A percentile compares a stretch with the other conserved stretches of the same genome.
These are phyloP conservation scores for Euclidium syriacum DNA, from an alignment of 345 rosid genomes.

Conservation along the genomic window DNA sequence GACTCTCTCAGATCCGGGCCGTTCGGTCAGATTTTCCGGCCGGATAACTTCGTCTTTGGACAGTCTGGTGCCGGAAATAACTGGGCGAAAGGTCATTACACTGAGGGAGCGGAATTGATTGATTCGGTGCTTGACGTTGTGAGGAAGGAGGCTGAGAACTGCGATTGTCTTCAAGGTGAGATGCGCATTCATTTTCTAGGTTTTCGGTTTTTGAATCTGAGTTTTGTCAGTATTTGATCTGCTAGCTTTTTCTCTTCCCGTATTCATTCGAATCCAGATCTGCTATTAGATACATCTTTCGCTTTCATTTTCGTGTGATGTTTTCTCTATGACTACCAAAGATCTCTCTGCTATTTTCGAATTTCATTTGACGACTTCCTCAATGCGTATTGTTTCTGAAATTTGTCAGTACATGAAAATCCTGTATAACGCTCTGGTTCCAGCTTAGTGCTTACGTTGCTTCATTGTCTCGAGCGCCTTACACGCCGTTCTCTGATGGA, in stretches of 20 bases:
- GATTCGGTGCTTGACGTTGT: conserved; percentile 31
- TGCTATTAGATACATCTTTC: background rate
- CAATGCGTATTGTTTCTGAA: background rate
- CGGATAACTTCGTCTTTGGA: conserved; percentile 28
- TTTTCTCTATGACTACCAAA: background rate
- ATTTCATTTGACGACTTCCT: too few species aligned
- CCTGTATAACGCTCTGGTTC: background rate
- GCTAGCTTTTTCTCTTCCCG: background rate
- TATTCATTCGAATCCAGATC: conserved; percentile 12
- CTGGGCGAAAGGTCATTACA: conserved; percentile 31
- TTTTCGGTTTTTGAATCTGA: conserved; percentile 4
- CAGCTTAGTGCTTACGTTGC: background rate
- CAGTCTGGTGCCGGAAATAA: conserved; percentile 32
- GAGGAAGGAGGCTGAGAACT: conserved; percentile 31
- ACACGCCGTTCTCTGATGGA: background rate
- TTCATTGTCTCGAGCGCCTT: background rate
- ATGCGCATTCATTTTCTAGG: background rate
- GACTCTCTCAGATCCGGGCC: conserved; percentile 32
- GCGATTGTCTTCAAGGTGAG: conserved; percentile 32
- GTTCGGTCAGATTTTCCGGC: conserved; percentile 28
- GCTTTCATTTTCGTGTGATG: background rate
- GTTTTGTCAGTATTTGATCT: background rate
- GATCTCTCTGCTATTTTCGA: too few species aligned
- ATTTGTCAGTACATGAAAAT: background rate
- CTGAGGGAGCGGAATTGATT: conserved; percentile 30